Evolutionary conservation across 2,329 filamentous ascomycete species (phyloP).

Genomic region (Tolypocladium ophioglossoides): DNA sequence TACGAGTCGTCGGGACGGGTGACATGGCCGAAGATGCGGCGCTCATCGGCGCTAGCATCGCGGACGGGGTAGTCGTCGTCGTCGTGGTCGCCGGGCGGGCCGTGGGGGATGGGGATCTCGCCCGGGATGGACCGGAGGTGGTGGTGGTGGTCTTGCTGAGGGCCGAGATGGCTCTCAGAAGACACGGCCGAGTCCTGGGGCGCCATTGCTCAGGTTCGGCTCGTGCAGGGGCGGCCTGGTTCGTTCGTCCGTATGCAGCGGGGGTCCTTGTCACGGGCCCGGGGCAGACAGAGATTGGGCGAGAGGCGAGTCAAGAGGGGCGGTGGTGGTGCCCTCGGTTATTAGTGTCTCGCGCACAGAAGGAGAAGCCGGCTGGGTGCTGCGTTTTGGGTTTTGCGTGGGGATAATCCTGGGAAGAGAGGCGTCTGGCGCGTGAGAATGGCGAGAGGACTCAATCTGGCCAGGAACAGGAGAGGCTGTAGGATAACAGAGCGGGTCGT

Average conservation of each 20-base stretch:
- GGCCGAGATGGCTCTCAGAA: not conserved
- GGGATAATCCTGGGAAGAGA: not conserved
- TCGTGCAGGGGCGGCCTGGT: no score
- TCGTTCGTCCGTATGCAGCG: not conserved
- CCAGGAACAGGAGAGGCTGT: not conserved
- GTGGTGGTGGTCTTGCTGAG: not conserved
- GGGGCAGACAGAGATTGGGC: not conserved
- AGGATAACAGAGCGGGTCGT: not conserved
- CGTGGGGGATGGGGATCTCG: conserved; percentile 45
- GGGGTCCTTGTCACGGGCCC: not conserved
- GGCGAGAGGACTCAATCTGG: not conserved
- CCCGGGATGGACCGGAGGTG: conserved; percentile 30
- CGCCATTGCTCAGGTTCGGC: not conserved
- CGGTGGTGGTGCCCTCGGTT: not conserved
- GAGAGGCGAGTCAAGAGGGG: not conserved
- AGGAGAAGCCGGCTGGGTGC: not conserved
- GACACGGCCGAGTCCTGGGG: conserved; percentile 1
- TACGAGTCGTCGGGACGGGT: conserved; percentile 86
- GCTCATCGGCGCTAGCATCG: conserved; percentile 37
- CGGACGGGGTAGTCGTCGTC: conserved; percentile 33
- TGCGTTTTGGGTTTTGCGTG: not conserved
- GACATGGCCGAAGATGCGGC: conserved; percentile 61
- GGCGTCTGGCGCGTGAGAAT: not conserved
- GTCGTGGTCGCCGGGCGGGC: conserved; percentile 34
- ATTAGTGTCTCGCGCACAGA: not conserved